A percentile compares a stretch with the other conserved stretches of the same genome.
Evolutionary conservation across 2,329 filamentous ascomycete species (phyloP).

Genomic region (Fusarium subtropicale): DNA sequence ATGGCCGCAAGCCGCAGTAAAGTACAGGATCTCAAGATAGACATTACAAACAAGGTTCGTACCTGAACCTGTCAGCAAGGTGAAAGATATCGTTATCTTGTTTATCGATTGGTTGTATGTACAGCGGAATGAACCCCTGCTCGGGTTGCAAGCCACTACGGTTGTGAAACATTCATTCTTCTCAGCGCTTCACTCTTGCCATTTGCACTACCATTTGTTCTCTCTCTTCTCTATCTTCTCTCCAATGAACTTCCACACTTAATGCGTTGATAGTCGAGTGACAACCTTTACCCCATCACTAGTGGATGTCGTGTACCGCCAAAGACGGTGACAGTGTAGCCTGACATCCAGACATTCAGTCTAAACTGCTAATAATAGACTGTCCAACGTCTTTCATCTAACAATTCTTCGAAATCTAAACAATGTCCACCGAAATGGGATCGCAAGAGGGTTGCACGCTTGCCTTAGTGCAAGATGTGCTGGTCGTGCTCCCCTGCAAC

Average conservation of each 20-base stretch:
- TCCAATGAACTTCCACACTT: not conserved
- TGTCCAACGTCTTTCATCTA: not conserved
- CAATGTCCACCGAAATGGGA: not conserved
- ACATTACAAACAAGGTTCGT: too few relatives aligned
- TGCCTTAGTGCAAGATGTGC: too few relatives aligned
- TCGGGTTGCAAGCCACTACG: constrained; percentile 1
- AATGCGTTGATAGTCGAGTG: too few relatives aligned
- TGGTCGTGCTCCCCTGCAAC: not conserved
- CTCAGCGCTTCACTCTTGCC: constrained; percentile 12
- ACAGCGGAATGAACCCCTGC: not conserved
- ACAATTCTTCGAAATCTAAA: accelerated
- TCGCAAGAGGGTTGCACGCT: too few relatives aligned
- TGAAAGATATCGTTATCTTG: not conserved
- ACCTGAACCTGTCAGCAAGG: accelerated
- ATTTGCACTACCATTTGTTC: too few relatives aligned
- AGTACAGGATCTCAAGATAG: too few relatives aligned
- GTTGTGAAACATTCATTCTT: constrained; percentile 1
- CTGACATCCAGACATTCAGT: not conserved
- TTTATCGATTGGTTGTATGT: not conserved
- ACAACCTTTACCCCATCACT: not conserved
- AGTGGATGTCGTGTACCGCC: not conserved
- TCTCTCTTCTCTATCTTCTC: too few relatives aligned
- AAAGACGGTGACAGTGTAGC: not conserved
- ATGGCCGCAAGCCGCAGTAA: constrained; percentile 28
- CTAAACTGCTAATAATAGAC: not conserved